Conservation (phyloP, 2,329 filamentous ascomycete species). For the Claviceps maximensis region DNA sequence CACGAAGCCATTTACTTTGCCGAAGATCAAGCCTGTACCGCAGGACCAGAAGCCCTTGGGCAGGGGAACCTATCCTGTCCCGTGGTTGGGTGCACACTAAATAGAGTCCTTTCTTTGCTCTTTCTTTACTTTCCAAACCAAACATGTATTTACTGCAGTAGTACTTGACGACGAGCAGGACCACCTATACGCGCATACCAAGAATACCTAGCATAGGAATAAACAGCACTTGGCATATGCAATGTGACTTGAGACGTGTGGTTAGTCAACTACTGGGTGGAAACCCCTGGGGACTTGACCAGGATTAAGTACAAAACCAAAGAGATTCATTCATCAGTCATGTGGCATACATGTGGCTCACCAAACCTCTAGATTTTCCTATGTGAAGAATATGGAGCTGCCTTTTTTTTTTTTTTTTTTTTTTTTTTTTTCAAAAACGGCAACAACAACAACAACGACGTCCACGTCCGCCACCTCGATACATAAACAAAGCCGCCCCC, state of each 20-base stretch:
- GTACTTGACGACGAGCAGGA: too few relatives aligned
- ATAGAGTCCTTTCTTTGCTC: neutral
- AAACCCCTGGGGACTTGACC: neutral
- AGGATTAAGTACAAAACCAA: neutral
- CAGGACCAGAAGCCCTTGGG: slow-evolving; percentile 11
- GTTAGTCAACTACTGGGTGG: too few relatives aligned
- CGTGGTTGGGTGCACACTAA: slow-evolving; percentile 6
- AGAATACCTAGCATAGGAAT: neutral
- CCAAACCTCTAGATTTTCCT: too few relatives aligned
- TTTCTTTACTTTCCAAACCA: neutral
- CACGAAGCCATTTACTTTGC: slow-evolving; percentile 23
- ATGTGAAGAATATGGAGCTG: too few relatives aligned
- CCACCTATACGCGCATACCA: neutral
- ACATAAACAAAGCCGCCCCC: too few relatives aligned
- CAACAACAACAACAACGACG: neutral
- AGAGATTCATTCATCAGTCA: neutral
- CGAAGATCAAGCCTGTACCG: slow-evolving; percentile 8
- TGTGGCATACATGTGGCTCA: neutral
- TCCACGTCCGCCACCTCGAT: neutral
- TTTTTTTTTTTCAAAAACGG: too few relatives aligned
- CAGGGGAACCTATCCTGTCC: slow-evolving; percentile 12
- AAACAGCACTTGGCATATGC: neutral
- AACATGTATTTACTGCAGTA: neutral
- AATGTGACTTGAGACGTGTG: neutral
- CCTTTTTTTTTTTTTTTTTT: neutral